Evolutionary conservation across 2,329 filamentous ascomycete species (phyloP), one percentile per base, ranked within the genome.

Genomic region (Fusarium cyanostomum): DNA sequence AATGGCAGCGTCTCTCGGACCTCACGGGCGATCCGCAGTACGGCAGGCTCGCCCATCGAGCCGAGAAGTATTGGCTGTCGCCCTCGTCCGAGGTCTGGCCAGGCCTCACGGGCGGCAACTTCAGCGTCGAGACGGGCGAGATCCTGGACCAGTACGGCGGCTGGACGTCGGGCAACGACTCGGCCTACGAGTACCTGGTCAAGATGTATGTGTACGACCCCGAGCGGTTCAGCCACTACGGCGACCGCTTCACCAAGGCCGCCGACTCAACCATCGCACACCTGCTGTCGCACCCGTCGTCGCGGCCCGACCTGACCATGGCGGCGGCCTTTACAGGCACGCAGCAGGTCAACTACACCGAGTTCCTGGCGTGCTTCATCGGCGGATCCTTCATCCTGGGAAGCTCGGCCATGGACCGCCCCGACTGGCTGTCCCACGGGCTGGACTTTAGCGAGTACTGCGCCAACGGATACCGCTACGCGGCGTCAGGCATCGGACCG

Each of bases 201-300:
- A 88, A 88, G 73, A 84, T 86, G 77, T 84, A 86, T 64, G 79
- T 89, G 35, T 78, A 86, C 92, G 80, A 92, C 91, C 72, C 79
- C 84, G 56, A 77, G 73, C 11, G 84, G 85, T 18, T 56, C 10
- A 10, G 26, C 4, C 41, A 56, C n/a, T 62, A 62, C 7, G 57
- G 52, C 2, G 41, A 62, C n/a, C 38, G 49, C 9, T 66, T 67
- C 11, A 86, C 90, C 66, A 81, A 86, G 9, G 82, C 84, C 0
- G 85, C 84, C 0, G 84, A 84, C 38, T 59, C 55, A 4, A 60
- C 55, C 11, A 60, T 60, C 13, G 28, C 34, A 5, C 42, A 60
- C 16, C 3, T 60, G 0, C 16, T 60, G 4, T 76, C 87, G 48
- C 77, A 91, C 63, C 77, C 92, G 4, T 82, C 94, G 52, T 93